A percentile compares a stretch with the other conserved stretches of the same genome.
phyloP scores from a whole-genome alignment of 2,329 filamentous ascomycete species.

The Clonostachys solani region DNA sequence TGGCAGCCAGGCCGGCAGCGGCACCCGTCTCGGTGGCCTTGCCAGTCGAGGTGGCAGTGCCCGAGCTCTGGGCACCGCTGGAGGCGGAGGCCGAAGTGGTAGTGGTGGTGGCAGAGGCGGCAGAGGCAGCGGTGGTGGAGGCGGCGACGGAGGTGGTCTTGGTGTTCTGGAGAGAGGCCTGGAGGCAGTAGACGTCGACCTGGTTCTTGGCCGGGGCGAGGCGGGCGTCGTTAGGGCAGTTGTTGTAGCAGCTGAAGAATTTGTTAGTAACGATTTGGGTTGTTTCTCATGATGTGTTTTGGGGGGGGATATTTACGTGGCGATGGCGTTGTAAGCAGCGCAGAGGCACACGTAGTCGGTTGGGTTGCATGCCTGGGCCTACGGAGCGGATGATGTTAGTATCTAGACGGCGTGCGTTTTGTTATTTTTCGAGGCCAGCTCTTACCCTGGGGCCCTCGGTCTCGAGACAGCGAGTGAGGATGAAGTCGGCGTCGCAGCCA shows the following conservation, averaged over 20 bases:
- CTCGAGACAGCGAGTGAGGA: conserved; percentile 37
- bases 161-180: conserved; percentile 37
- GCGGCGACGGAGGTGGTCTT: conserved; percentile 20
- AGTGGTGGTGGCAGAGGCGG: conserved; percentile 12
- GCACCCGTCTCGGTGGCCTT: conserved; percentile 8
- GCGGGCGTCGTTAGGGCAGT: conserved; percentile 46
- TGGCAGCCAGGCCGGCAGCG: conserved; percentile 21
- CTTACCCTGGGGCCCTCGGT: conserved; percentile 31
- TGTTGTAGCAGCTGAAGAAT: conserved; percentile 44
- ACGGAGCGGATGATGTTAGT: neutral
- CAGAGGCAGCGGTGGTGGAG: conserved; percentile 10
- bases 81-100: neutral
- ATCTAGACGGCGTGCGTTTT: neutral
- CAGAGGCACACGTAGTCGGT: conserved; percentile 44
- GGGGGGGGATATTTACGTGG: conserved; percentile 33
- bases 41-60: conserved; percentile 13
- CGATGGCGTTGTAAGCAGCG: conserved; percentile 33
- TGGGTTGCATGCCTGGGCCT: conserved; percentile 28
- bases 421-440: neutral
- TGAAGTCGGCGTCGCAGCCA: conserved; percentile 38
- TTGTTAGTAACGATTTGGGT: neutral
- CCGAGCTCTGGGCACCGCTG: conserved; percentile 11
- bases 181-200: conserved; percentile 37
- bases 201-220: conserved; percentile 25
- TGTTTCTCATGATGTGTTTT: conserved; percentile 1